Percentiles rank a stretch among this genome's conserved stretches.
phyloP scores from a whole-genome alignment of 1,139 yeast species.

The Neolecta irregularis region DNA sequence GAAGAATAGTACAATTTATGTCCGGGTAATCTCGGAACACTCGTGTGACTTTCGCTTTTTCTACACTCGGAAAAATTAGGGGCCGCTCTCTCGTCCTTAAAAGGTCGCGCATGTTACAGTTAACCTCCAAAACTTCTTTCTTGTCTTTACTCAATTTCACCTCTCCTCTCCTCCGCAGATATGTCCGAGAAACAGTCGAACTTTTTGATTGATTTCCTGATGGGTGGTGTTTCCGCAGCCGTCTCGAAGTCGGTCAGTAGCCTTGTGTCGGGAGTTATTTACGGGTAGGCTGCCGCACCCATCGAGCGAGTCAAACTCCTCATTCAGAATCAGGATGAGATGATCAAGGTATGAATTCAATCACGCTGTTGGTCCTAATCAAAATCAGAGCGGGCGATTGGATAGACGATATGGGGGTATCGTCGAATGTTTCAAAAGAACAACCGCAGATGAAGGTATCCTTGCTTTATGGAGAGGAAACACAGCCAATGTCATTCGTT shows the following conservation, averaged over 20 bases:
- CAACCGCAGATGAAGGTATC: conserved; percentile 57
- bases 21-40: no score
- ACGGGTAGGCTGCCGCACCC: conserved; percentile 43
- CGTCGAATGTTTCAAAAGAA: conserved; percentile 55
- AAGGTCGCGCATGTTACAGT: no score
- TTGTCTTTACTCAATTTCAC: no score
- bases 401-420: conserved; percentile 52
- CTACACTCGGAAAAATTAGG: no score
- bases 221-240: conserved; percentile 73
- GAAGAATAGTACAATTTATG: no score
- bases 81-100: no score
- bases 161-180: no score
- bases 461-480: conserved; percentile 70
- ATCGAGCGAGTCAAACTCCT: conserved; percentile 68
- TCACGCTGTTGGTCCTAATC: no score
- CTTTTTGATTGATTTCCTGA: conserved; percentile 45
- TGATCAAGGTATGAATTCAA: conserved; percentile 69
- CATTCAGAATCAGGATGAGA: conserved; percentile 73
- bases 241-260: conserved; percentile 53
- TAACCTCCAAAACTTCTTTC: no score
- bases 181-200: conserved; percentile 13
- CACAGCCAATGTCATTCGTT: conserved; percentile 71
- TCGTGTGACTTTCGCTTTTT: no score
- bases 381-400: no score
- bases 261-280: background rate